Evolutionary conservation across 2,329 filamentous ascomycete genomes (phyloP).

Genomic region (Ilyonectria robusta): DNA sequence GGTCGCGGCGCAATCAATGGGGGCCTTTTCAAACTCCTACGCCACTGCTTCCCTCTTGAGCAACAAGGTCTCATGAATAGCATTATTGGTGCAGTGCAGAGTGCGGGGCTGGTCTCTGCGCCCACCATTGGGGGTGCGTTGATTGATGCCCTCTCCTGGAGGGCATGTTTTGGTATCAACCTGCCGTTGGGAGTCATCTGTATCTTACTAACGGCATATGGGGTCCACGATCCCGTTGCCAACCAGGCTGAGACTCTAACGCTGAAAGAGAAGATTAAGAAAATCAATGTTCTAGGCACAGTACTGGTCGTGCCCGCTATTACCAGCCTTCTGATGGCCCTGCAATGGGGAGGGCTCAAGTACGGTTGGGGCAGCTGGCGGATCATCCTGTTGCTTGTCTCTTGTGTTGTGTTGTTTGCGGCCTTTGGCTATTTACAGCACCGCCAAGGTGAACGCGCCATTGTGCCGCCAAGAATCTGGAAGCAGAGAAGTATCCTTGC

Average conservation of each 20-base stretch:
- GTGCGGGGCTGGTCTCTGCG: conserved; percentile 37
- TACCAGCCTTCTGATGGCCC: conserved; percentile 40
- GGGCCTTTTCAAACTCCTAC: conserved; percentile 42
- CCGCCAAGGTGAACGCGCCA: conserved; percentile 35
- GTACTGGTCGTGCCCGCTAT: conserved; percentile 35
- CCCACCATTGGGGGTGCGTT: conserved; percentile 39
- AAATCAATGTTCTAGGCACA: conserved; percentile 35
- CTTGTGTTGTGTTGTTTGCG: conserved; percentile 24
- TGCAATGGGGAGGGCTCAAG: conserved; percentile 43
- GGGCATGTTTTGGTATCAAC: conserved; percentile 45
- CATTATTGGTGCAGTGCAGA: conserved; percentile 38
- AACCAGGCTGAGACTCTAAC: background rate
- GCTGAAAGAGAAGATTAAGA: conserved; percentile 36
- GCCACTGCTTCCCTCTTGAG: conserved; percentile 40
- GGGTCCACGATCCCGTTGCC: conserved; percentile 34
- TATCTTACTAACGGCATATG: conserved; percentile 35
- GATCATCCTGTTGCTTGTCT: conserved; percentile 37
- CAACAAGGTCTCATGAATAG: conserved; percentile 41
- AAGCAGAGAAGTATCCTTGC: conserved; percentile 45
- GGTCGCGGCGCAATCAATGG: conserved; percentile 48
- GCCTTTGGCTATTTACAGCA: conserved; percentile 39
- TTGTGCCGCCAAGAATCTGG: conserved; percentile 36
- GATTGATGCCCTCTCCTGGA: conserved; percentile 41
- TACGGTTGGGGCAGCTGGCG: conserved; percentile 43
- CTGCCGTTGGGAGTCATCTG: conserved; percentile 36